Conservation (phyloP, 2,329 filamentous ascomycete genomes). For the Magnaporthales sp. region DNA sequence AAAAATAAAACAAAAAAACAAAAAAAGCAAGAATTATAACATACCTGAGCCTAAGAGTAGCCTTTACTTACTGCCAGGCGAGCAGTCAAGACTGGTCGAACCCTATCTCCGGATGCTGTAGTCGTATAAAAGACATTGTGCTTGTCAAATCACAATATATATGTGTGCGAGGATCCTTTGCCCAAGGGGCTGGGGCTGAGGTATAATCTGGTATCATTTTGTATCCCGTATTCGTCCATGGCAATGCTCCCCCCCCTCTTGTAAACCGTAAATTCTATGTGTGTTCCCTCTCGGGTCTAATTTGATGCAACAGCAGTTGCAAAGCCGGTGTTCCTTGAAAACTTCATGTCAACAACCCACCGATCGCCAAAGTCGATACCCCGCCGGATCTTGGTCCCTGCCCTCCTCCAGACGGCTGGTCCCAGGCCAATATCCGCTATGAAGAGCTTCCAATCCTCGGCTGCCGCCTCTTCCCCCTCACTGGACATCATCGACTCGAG, state of each 20-base stretch:
- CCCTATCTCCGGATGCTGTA: background rate
- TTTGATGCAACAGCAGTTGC: background rate
- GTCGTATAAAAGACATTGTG: background rate
- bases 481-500: conserved; percentile 64
- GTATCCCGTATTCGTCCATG: background rate
- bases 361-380: conserved; percentile 82
- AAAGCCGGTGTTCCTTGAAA: background rate
- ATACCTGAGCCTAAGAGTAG: background rate
- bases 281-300: background rate
- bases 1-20: background rate
- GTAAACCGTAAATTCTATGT: background rate
- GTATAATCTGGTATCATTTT: background rate
- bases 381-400: conserved; percentile 69
- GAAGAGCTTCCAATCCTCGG: conserved; percentile 63
- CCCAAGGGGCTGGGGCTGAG: background rate
- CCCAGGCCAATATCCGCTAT: conserved; percentile 83
- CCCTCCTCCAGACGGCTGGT: conserved; percentile 76
- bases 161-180: background rate
- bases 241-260: background rate
- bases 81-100: background rate
- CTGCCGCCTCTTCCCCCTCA: conserved; percentile 32
- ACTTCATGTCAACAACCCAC: conserved; percentile 69
- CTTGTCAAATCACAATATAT: background rate
- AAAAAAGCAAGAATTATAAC: background rate
- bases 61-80: too few relatives aligned